Evolutionary conservation across 495 filamentous ascomycete genomes (phyloP).

Genomic region (Aspergillus funiculosus): DNA sequence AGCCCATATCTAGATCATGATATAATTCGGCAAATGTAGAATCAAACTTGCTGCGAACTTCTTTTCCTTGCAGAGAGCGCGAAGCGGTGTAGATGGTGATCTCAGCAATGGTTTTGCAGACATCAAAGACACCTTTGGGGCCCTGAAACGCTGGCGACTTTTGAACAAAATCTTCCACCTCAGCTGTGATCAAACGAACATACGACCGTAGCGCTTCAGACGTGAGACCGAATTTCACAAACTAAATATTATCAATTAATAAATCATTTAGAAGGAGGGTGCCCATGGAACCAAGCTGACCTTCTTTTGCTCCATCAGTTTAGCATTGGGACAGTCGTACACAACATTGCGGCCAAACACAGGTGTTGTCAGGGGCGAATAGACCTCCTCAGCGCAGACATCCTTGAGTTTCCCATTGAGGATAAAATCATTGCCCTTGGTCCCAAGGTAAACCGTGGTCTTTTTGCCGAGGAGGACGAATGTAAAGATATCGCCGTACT

Average conservation of each 20-base stretch:
- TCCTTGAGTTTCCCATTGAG: slow-evolving; percentile 79
- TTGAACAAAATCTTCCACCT: slow-evolving; percentile 49
- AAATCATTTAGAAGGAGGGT: not conserved
- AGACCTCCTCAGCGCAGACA: slow-evolving; percentile 64
- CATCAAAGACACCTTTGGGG: slow-evolving; percentile 44
- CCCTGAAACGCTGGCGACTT: slow-evolving; percentile 42
- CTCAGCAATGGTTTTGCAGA: slow-evolving; percentile 52
- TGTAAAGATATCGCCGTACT: slow-evolving; percentile 70
- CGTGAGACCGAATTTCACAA: slow-evolving; percentile 61
- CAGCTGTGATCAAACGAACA: slow-evolving; percentile 50
- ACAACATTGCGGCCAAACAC: slow-evolving; percentile 60
- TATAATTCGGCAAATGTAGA: slow-evolving; percentile 58
- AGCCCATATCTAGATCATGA: slow-evolving; percentile 62
- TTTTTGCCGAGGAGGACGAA: slow-evolving; percentile 71
- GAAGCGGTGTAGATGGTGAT: slow-evolving; percentile 64
- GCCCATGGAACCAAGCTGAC: slow-evolving; percentile 25
- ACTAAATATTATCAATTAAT: slow-evolving; percentile 32
- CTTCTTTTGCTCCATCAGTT: slow-evolving; percentile 68
- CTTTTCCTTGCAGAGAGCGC: slow-evolving; percentile 58
- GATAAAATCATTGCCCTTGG: slow-evolving; percentile 78
- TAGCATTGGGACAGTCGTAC: slow-evolving; percentile 60
- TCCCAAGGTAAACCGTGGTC: slow-evolving; percentile 70
- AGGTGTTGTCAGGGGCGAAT: slow-evolving; percentile 54
- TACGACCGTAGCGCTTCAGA: slow-evolving; percentile 58
- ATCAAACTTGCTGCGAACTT: slow-evolving; percentile 57